Percentiles rank a stretch among this genome's conserved stretches.
Conservation (phyloP, 2,329 filamentous ascomycete genomes). For the Exserohilum turcica region DNA sequence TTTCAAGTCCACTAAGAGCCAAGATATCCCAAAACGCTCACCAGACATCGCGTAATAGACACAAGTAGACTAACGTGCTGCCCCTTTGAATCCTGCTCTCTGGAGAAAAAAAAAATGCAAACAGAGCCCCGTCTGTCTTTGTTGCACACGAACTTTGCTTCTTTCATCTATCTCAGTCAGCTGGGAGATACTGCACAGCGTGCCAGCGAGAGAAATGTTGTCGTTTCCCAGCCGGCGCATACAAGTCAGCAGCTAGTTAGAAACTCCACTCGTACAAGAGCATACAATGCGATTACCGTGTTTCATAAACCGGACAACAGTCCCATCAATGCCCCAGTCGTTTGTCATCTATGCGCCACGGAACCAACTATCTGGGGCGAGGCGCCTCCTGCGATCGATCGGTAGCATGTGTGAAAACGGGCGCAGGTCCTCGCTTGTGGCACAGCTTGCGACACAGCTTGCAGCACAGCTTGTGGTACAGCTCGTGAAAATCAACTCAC, state of each 20-base stretch:
- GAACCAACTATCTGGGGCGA: slow-evolving; percentile 58
- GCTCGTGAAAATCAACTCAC: slow-evolving; percentile 33
- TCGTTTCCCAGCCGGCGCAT: slow-evolving; percentile 44
- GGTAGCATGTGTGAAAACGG: neutral
- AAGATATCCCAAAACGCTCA: too few relatives aligned
- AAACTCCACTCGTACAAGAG: slow-evolving; percentile 56
- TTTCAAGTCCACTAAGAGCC: too few relatives aligned
- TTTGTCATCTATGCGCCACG: slow-evolving; percentile 56
- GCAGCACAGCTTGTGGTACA: neutral
- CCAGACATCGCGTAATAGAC: too few relatives aligned
- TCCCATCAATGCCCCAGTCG: slow-evolving; percentile 57
- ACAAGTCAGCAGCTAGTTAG: slow-evolving; percentile 50
- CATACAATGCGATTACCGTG: slow-evolving; percentile 60
- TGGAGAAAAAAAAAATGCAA: too few relatives aligned
- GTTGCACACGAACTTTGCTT: slow-evolving; percentile 58
- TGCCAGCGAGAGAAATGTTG: neutral
- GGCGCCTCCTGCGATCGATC: slow-evolving; percentile 51
- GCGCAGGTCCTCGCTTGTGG: neutral
- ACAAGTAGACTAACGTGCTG: too few relatives aligned
- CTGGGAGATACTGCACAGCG: slow-evolving; percentile 54
- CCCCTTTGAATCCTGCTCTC: too few relatives aligned
- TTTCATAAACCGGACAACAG: slow-evolving; percentile 57
- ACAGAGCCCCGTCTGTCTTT: slow-evolving; percentile 61
- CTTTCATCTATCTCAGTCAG: slow-evolving; percentile 60
- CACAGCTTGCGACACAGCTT: too few relatives aligned